Percentiles rank a stretch among this genome's conserved stretches.
phyloP scores from a whole-genome alignment of 805 yeast species.

The Tetrapisispora iriomotensis region DNA sequence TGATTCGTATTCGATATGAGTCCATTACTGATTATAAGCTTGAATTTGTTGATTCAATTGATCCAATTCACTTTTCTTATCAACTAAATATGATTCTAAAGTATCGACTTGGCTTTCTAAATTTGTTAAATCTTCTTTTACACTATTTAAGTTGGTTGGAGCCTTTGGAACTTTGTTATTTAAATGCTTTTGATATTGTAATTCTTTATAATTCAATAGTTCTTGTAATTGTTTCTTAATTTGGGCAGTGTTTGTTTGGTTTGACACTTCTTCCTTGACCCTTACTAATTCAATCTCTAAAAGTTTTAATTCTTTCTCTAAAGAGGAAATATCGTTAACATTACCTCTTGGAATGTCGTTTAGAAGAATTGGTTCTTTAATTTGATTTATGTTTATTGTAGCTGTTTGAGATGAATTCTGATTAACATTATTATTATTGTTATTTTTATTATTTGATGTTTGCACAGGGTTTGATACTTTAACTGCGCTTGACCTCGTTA shows the following conservation, averaged over 20 bases:
- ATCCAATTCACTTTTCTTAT: slow-evolving; percentile 51
- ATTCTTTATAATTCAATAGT: slow-evolving; percentile 66
- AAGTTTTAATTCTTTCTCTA: slow-evolving; percentile 68
- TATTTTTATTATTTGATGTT: slow-evolving; percentile 25
- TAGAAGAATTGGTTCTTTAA: slow-evolving; percentile 2
- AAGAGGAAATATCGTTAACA: slow-evolving; percentile 62
- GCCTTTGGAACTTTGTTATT: not conserved
- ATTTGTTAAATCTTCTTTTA: slow-evolving; percentile 52
- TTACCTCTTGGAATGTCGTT: slow-evolving; percentile 4
- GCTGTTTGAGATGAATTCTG: slow-evolving; percentile 45
- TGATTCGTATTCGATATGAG: too few relatives aligned
- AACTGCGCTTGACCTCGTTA: slow-evolving; percentile 20
- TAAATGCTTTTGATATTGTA: slow-evolving; percentile 21
- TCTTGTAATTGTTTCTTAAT: slow-evolving; percentile 68
- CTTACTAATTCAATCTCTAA: slow-evolving; percentile 55
- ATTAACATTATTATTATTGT: too few relatives aligned
- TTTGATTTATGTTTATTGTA: slow-evolving; percentile 4
- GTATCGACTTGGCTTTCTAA: slow-evolving; percentile 70
- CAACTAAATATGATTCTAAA: slow-evolving; percentile 56
- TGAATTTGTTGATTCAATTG: slow-evolving; percentile 2
- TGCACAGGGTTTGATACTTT: slow-evolving; percentile 6
- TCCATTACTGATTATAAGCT: slow-evolving; percentile 2
- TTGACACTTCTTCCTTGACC: slow-evolving; percentile 38
- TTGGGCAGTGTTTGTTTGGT: slow-evolving; percentile 13
- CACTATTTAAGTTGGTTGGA: slow-evolving; percentile 35